Base-by-base conservation (phyloP, 805 yeast species). In the Lachancea waltii region DNA sequence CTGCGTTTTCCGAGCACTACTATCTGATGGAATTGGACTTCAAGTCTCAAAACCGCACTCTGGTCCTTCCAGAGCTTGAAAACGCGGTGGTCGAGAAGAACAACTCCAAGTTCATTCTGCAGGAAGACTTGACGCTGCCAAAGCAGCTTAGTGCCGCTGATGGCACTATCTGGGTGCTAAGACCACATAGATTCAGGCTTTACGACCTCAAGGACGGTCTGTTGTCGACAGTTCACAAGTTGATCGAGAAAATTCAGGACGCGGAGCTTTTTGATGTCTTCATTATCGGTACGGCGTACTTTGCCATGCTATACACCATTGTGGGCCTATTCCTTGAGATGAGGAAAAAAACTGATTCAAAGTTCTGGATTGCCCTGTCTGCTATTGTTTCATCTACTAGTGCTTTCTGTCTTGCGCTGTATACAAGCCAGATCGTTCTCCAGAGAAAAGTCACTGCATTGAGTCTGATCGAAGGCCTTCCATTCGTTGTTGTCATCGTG, bases 231-330 rank as follows among this genome's bases (percentile, higher is more conserved):
- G 53, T 67, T 30, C 36, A 51, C 13, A 73, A 66, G 45, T 52
- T 77, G 13, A 50, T 63, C 35, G 66, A 62, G 33, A 62, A 77
- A 44, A 67, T 81, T 37, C 66, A 68, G 36, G 80, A 82, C 44
- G 92, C 96, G 13, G 95, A 89, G 49, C 75, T 81, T 18, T 85
- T 85, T 48, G 97, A 90, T 60, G 79, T 89, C 27, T 77, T 78
- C 10, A 69, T 89, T 42, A 80, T 92, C 35, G 70, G 85, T 2
- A 58, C 79, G 35, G 97, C 95, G 2, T 90, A 90, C 60, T 50
- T 76, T 19, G 94, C 94, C 33, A 87, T 89, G 95, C 70, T 84
- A 71, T 79, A 83, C 61, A 85, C 95, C 8, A 73, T 90, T 49
- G 63, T 75, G 43, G 77, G 78, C 43, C 72, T 90, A 21, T 89